Evolutionary conservation across 23 red algal genomes (phyloP).

Genomic region (Gracilariopsis chorda): DNA sequence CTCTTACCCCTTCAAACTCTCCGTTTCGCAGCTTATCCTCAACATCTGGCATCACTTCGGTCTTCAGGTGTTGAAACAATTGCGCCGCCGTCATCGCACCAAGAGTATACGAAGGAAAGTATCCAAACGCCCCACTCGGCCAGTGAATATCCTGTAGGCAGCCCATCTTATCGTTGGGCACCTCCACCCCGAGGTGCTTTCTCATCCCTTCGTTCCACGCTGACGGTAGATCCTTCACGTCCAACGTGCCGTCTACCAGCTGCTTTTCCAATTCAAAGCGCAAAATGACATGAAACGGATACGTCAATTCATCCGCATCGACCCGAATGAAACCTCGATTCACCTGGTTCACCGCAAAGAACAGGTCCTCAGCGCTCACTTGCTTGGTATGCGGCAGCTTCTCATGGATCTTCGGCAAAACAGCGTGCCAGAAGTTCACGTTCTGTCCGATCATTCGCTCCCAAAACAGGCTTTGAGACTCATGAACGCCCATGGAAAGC

Average conservation of each 20-base stretch:
- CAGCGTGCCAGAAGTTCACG: constrained; percentile 25
- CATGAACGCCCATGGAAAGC: constrained; percentile 64
- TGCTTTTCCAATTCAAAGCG: constrained; percentile 66
- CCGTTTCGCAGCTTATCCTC: constrained; percentile 31
- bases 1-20: constrained; percentile 42
- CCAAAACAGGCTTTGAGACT: constrained; percentile 76
- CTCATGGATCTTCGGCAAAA: constrained; percentile 34
- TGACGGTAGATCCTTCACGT: constrained; percentile 48
- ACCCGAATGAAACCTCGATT: constrained; percentile 62
- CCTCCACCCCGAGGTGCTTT: constrained; percentile 57
- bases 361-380: constrained; percentile 42
- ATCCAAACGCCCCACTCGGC: constrained; percentile 61
- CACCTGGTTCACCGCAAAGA: constrained; percentile 56
- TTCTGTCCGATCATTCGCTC: constrained; percentile 69
- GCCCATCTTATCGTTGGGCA: constrained; percentile 19
- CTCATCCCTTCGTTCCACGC: constrained; percentile 69
- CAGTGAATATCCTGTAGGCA: constrained; percentile 82
- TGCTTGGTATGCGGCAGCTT: constrained; percentile 50
- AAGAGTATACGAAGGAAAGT: constrained; percentile 76
- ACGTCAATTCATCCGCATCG: constrained; percentile 61
- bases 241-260: constrained; percentile 45
- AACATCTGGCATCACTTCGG: constrained; percentile 51
- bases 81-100: constrained; percentile 74
- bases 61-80: constrained; percentile 20
- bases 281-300: constrained; percentile 75